Percentiles rank a stretch among this genome's conserved stretches.
Evolutionary conservation across 2,329 filamentous ascomycete genomes (phyloP).

Genomic region (Septoria linicola): DNA sequence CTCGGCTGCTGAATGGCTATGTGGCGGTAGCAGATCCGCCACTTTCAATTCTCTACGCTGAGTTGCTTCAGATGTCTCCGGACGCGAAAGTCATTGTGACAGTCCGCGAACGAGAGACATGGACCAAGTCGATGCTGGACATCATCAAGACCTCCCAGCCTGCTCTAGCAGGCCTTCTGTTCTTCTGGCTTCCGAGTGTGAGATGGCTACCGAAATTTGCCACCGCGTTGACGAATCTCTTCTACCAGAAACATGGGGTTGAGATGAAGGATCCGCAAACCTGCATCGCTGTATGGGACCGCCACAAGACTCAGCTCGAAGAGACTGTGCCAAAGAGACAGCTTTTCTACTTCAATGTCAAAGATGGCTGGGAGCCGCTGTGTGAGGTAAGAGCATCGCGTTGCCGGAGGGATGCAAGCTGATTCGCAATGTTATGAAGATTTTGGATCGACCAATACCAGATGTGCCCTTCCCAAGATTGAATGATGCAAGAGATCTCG

Average conservation of each 20-base stretch:
- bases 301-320: conserved; percentile 14
- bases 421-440: background rate
- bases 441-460: conserved; percentile 28
- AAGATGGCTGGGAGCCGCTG: conserved; percentile 34
- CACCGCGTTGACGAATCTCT: conserved; percentile 8
- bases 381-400: conserved; percentile 26
- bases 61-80: conserved; percentile 39
- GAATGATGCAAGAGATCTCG: conserved; percentile 18
- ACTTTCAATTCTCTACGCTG: conserved; percentile 35
- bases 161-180: conserved; percentile 7
- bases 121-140: background rate
- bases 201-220: conserved; percentile 11
- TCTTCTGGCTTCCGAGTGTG: conserved; percentile 21
- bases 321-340: conserved; percentile 10
- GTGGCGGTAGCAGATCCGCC: conserved; percentile 38
- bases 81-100: conserved; percentile 40
- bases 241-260: conserved; percentile 9
- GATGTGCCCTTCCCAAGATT: conserved; percentile 26
- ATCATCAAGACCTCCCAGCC: conserved; percentile 13
- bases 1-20: conserved; percentile 33
- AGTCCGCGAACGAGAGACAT: conserved; percentile 24
- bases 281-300: conserved; percentile 1
- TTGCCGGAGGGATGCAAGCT: background rate
- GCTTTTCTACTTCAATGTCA: conserved; percentile 26
- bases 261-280: background rate